These are phyloP conservation scores for Ceratorhiza oryzae-sativae DNA, from an alignment of 1,284 basidiomycete genomes.

Conservation along the genomic window DNA sequence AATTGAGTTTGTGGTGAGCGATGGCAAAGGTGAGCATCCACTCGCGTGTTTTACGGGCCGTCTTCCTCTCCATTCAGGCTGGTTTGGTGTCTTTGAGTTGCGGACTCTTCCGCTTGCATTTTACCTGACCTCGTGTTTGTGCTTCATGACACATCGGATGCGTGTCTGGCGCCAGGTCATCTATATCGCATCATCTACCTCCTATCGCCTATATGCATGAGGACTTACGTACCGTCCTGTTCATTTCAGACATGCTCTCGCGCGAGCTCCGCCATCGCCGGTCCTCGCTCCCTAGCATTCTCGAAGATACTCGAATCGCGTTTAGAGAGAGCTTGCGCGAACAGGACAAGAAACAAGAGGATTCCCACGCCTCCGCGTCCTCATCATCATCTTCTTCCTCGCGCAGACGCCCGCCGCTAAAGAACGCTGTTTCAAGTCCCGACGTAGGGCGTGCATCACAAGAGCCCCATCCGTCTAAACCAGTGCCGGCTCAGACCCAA, in stretches of 20 bases:
- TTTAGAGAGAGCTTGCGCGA: slow-evolving; percentile 34
- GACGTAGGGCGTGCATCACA: slow-evolving; percentile 22
- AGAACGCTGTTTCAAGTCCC: slow-evolving; percentile 17
- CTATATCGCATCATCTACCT: slow-evolving; percentile 14
- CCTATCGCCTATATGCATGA: slow-evolving; percentile 16
- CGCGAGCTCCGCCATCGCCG: slow-evolving; percentile 29
- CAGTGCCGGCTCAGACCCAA: neutral
- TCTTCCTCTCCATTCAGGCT: slow-evolving; percentile 6
- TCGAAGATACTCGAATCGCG: slow-evolving; percentile 11
- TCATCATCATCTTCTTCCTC: slow-evolving; percentile 28
- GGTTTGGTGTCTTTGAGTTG: slow-evolving; percentile 3
- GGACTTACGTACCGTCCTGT: neutral
- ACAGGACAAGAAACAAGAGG: slow-evolving; percentile 10
- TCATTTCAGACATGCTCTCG: slow-evolving; percentile 23
- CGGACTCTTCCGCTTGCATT: slow-evolving; percentile 6
- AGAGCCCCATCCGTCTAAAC: neutral
- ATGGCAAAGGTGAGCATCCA: slow-evolving; percentile 22
- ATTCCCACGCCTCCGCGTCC: neutral
- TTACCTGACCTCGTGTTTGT: slow-evolving; percentile 23
- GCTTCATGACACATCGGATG: neutral
- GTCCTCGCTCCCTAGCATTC: slow-evolving; percentile 20
- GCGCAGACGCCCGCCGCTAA: slow-evolving; percentile 15
- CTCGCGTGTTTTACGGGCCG: neutral
- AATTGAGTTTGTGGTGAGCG: slow-evolving; percentile 24
- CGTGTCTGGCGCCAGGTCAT: slow-evolving; percentile 14